phyloP scores from a whole-genome alignment of 345 rosid species.

The Kernera saxatilis region DNA sequence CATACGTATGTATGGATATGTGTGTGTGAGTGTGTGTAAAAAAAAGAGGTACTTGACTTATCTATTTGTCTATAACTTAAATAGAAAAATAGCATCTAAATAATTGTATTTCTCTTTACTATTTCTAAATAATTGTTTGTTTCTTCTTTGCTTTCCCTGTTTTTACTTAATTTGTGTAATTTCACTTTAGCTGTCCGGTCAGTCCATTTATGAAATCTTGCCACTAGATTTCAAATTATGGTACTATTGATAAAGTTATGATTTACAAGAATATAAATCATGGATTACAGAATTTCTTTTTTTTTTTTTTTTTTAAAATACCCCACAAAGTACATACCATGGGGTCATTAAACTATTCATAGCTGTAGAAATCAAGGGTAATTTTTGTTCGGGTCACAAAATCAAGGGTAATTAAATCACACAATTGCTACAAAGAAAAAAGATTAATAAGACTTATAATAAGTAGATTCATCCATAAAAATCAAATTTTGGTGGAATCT shows the following conservation, averaged over 20 bases:
- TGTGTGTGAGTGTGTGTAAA: neutral
- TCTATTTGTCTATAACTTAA: conserved; percentile 32
- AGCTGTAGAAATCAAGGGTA: neutral
- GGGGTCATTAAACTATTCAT: conserved; percentile 13
- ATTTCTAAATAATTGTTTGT: conserved; percentile 13
- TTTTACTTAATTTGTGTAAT: conserved; percentile 35
- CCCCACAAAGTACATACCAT: conserved; percentile 28
- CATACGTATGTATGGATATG: neutral
- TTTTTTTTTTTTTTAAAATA: neutral
- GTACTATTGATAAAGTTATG: conserved; percentile 32
- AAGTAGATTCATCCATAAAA: neutral
- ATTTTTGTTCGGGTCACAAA: neutral
- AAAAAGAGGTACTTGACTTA: conserved; percentile 28
- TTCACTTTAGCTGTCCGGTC: conserved; percentile 35
- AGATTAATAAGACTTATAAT: neutral
- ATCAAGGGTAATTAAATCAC: neutral
- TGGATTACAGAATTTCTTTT: conserved; percentile 15
- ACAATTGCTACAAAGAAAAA: neutral
- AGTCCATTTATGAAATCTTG: conserved; percentile 28
- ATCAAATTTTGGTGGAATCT: neutral
- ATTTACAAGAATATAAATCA: conserved; percentile 28
- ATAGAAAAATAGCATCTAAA: conserved; percentile 30
- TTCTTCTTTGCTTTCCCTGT: conserved; percentile 6
- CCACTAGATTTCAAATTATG: conserved; percentile 32
- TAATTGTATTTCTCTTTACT: conserved; percentile 24